Evolutionary conservation across 371 early-diverging fungal genomes (phyloP).

Genomic region (Rhizopus microsporus): DNA sequence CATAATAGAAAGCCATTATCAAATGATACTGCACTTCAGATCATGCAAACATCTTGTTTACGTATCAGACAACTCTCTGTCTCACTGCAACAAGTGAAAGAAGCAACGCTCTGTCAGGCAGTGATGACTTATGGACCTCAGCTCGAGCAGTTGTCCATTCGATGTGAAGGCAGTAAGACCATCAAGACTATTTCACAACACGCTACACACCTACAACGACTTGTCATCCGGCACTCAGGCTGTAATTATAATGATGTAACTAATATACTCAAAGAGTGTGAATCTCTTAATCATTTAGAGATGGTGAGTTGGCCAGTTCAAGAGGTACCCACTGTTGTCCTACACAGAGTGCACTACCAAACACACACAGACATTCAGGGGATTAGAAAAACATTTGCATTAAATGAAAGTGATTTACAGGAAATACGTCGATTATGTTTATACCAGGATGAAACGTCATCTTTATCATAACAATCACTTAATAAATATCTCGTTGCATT

Average conservation of each 20-base stretch:
- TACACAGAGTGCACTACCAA: constrained; percentile 12
- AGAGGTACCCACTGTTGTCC: constrained; percentile 35
- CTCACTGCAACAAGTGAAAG: constrained; percentile 45
- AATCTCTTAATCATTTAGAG: constrained; percentile 27
- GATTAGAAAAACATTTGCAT: constrained; percentile 20
- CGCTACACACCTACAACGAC: constrained; percentile 25
- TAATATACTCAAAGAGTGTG: constrained; percentile 28
- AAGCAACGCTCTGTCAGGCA: constrained; percentile 27
- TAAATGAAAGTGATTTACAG: constrained; percentile 23
- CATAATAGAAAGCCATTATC: constrained; percentile 39
- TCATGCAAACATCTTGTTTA: constrained; percentile 26
- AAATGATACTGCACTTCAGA: constrained; percentile 34
- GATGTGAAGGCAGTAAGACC: constrained; percentile 34
- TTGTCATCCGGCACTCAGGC: constrained; percentile 24
- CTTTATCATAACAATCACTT: no score
- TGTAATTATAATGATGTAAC: constrained; percentile 18
- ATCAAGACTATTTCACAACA: constrained; percentile 31
- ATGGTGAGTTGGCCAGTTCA: constrained; percentile 43
- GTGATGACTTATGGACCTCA: constrained; percentile 31
- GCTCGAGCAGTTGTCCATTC: constrained; percentile 28
- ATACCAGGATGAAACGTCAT: background rate
- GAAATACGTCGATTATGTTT: constrained; percentile 22
- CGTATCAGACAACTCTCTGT: constrained; percentile 26
- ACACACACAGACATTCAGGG: background rate
- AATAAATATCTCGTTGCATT: no score